A percentile compares a stretch with the other conserved stretches of the same genome.
Conservation (phyloP, 1,284 basidiomycete genomes). For the Marasmius tenuissimus region DNA sequence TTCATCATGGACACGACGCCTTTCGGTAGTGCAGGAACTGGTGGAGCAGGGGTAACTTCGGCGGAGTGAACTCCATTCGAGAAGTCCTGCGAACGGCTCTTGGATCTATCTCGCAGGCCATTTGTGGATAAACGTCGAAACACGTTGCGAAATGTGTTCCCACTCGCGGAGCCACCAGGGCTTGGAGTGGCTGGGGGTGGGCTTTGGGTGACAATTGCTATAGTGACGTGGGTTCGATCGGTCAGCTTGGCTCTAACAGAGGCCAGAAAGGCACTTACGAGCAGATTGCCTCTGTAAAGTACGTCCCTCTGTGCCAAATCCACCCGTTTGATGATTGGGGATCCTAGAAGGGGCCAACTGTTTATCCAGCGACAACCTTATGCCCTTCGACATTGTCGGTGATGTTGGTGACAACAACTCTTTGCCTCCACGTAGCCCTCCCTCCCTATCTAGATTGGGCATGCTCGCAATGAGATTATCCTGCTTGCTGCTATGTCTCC, state of each 20-base stretch:
- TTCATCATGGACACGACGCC: not conserved
- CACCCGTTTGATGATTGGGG: too few species aligned
- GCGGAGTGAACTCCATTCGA: not conserved
- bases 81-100: not conserved
- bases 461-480: not conserved
- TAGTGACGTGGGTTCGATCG: too few species aligned
- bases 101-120: not conserved
- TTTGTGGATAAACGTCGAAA: not conserved
- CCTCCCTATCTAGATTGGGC: not conserved
- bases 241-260: too few species aligned
- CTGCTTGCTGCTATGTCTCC: not conserved
- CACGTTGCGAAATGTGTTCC: not conserved
- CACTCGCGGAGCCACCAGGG: not conserved
- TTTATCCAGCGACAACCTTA: too few species aligned
- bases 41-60: not conserved
- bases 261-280: too few species aligned
- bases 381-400: too few species aligned
- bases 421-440: too few species aligned
- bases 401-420: too few species aligned
- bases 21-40: conserved; percentile 2
- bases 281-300: too few species aligned
- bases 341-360: too few species aligned
- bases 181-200: not conserved
- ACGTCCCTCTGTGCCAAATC: too few species aligned
- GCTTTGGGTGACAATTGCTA: too few species aligned